Evolutionary conservation across 495 filamentous ascomycete genomes (phyloP).

Genomic region (Collariella sp.): DNA sequence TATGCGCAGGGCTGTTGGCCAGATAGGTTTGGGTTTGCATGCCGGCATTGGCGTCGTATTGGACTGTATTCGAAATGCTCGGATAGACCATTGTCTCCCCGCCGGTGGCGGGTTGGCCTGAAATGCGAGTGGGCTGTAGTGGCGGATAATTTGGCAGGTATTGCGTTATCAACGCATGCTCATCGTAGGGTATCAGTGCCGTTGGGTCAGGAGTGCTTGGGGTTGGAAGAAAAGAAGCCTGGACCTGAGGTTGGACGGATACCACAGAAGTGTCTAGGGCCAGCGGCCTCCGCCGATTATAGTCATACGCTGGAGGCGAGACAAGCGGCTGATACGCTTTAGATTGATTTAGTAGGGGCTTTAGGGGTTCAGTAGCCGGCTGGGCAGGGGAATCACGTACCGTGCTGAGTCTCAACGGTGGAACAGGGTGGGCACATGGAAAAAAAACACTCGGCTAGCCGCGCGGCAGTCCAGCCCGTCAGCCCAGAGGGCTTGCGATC

Average conservation of each 20-base stretch:
- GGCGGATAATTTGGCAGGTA: constrained; percentile 35
- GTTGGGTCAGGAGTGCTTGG: constrained; percentile 18
- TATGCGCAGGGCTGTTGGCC: background rate
- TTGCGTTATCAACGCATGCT: constrained; percentile 24
- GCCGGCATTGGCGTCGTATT: constrained; percentile 20
- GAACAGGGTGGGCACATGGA: constrained; percentile 34
- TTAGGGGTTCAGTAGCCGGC: no score
- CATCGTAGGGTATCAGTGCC: constrained; percentile 26
- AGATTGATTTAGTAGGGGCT: no score
- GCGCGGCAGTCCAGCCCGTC: constrained; percentile 26
- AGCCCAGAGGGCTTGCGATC: constrained; percentile 17
- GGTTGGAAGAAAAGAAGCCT: constrained; percentile 15
- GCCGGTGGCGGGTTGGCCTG: constrained; percentile 30
- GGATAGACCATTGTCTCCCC: constrained; percentile 42
- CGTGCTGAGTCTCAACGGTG: constrained; percentile 29
- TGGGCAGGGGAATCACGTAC: constrained; percentile 14
- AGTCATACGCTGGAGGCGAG: constrained; percentile 27
- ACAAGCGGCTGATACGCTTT: constrained; percentile 29
- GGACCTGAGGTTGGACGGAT: constrained; percentile 21
- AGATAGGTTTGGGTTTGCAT: constrained; percentile 11
- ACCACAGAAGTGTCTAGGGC: constrained; percentile 23
- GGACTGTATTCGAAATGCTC: constrained; percentile 17
- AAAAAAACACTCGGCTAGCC: constrained; percentile 34
- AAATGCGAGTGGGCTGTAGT: constrained; percentile 31
- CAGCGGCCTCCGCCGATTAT: constrained; percentile 23